Percentiles rank a stretch among this genome's conserved stretches.
Conservation (phyloP, 345 rosid genomes). For the Brassica incana region DNA sequence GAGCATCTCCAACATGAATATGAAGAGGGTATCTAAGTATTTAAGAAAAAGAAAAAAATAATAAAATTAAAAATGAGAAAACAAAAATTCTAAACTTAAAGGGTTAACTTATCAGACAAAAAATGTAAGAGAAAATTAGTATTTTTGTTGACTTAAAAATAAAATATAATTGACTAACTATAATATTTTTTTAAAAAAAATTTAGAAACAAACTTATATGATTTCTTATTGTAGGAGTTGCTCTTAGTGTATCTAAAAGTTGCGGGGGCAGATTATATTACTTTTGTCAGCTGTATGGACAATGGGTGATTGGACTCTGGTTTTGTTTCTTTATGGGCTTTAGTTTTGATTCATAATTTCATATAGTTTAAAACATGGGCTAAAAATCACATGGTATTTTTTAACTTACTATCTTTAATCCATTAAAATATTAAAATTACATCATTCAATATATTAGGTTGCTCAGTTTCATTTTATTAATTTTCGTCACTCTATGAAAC, state of each 20-base stretch:
- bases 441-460: background rate
- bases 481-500: background rate
- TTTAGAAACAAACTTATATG: too few species aligned
- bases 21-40: too few species aligned
- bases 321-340: slow-evolving; percentile 26
- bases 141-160: too few species aligned
- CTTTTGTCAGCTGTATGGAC: background rate
- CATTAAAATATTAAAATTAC: background rate
- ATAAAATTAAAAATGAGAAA: too few species aligned
- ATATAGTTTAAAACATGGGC: background rate
- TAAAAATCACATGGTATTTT: background rate
- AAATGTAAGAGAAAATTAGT: too few species aligned
- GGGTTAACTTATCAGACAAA: too few species aligned
- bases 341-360: background rate
- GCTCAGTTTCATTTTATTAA: background rate
- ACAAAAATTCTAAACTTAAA: too few species aligned
- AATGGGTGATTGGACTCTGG: background rate
- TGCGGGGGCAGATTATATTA: background rate
- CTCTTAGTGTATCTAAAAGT: background rate
- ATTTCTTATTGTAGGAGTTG: too few species aligned
- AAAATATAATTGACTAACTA: too few species aligned
- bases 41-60: too few species aligned
- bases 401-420: background rate
- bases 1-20: background rate
- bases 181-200: too few species aligned